Evolutionary conservation across 805 yeast genomes (phyloP), one percentile per base, ranked within the genome.

Genomic region (Tetrapisispora phaffii): DNA sequence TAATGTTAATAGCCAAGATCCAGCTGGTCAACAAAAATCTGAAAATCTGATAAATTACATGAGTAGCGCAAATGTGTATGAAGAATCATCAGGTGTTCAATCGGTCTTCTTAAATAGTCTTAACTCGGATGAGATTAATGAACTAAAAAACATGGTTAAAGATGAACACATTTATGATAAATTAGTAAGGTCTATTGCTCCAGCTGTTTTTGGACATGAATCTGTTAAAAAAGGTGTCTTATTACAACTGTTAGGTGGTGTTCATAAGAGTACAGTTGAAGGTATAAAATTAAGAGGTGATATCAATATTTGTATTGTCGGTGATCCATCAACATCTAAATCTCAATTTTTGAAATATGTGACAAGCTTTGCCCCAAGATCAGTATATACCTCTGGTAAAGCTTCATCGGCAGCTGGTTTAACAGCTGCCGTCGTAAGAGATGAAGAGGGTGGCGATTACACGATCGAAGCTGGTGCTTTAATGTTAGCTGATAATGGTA

Each of bases 381-480:
- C 97, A 2, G 89, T 90, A 29, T 90, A 93, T 59, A 93, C 98
- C 1, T 89, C 97, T 0, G 98, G 98, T 66, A 90, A 90, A 63
- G 97, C 98, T 0, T 89, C 97, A 0, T 81, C 97, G 2, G 98
- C 98, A 5, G 98, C 98, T 8, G 98, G 98, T 73, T 73, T 90
- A 57, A 90, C 98, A 2, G 98, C 98, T 1, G 95, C 97, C 0
- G 98, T 90, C 21, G 95, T 93, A 12, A 85, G 84, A 62, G 98
- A 90, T 62, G 97, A 93, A 67, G 97, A 93, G 60, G 85, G 93
- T 57, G 95, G 96, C 33, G 98, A 90, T 60, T 87, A 84, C 57
- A 90, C 97, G 1, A 93, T 90, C 51, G 98, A 90, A 64, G 98
- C 98, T 2, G 98, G 98, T 62, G 98, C 98, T 2, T 71, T 93